These are phyloP conservation scores for Trametes cubensis DNA, from an alignment of 768 basidiomycete species.

Conservation along the genomic window DNA sequence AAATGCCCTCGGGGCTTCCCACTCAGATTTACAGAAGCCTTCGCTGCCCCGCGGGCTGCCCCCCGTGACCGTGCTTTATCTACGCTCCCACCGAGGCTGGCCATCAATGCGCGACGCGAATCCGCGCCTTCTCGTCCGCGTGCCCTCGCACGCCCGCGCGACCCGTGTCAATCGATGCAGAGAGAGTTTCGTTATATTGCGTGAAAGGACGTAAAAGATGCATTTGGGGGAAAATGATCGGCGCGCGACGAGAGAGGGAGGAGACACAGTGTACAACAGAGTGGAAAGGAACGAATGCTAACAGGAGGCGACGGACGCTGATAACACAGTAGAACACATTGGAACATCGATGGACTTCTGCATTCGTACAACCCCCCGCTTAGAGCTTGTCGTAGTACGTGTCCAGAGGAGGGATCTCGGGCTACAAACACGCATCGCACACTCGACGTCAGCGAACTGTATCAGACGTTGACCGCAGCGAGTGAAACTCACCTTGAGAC, in stretches of 20 bases:
- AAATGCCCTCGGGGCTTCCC: too few species aligned
- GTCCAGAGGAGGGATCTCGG: slow-evolving; percentile 86
- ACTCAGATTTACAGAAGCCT: too few species aligned
- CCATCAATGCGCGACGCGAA: too few species aligned
- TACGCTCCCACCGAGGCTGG: background rate
- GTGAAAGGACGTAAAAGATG: slow-evolving; percentile 26
- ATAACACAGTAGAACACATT: slow-evolving; percentile 28
- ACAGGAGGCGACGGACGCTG: slow-evolving; percentile 24
- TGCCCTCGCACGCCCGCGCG: slow-evolving; percentile 2
- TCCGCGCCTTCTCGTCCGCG: background rate
- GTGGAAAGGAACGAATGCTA: slow-evolving; percentile 21
- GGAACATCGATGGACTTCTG: slow-evolving; percentile 28
- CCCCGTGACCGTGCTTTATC: slow-evolving; percentile 11
- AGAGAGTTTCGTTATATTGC: slow-evolving; percentile 17
- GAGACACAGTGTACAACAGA: slow-evolving; percentile 26
- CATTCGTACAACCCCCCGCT: slow-evolving; percentile 27
- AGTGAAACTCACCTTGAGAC: slow-evolving; percentile 71
- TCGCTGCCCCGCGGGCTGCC: too few species aligned
- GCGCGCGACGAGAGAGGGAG: slow-evolving; percentile 11
- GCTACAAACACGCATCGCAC: slow-evolving; percentile 44
- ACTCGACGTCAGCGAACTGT: slow-evolving; percentile 2
- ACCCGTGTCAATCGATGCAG: slow-evolving; percentile 1
- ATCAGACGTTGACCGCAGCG: background rate
- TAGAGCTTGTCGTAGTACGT: slow-evolving; percentile 87
- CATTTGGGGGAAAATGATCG: slow-evolving; percentile 22